Percentiles rank a stretch among this genome's conserved stretches.
Evolutionary conservation across 345 rosid genomes (phyloP).

Genomic region (Mercurialis annua): DNA sequence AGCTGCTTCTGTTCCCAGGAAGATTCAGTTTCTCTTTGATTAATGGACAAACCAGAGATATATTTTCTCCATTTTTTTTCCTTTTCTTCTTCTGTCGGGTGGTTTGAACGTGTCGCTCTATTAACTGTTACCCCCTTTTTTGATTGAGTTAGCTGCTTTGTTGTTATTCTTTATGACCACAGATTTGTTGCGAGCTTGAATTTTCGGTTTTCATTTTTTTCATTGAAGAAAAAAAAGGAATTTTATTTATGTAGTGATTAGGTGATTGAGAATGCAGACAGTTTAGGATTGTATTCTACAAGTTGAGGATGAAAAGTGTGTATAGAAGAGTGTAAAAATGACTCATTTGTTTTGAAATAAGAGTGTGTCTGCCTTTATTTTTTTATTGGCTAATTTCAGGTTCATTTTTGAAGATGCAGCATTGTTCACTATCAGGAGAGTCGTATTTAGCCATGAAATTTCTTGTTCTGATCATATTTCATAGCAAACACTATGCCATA

Average conservation of each 20-base stretch:
- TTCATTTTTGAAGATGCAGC: too few relatives aligned
- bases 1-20: constrained; percentile 86
- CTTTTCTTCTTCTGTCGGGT: constrained; percentile 13
- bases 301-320: constrained; percentile 48
- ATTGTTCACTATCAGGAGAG: too few relatives aligned
- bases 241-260: constrained; percentile 19
- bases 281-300: constrained; percentile 40
- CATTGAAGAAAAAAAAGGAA: constrained; percentile 25
- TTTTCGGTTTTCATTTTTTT: constrained; percentile 26
- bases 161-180: constrained; percentile 36
- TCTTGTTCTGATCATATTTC: too few relatives aligned
- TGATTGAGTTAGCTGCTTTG: constrained; percentile 40
- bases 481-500: too few relatives aligned
- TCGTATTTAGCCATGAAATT: too few relatives aligned
- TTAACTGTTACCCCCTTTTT: constrained; percentile 2
- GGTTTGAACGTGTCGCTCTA: constrained; percentile 34
- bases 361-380: too few relatives aligned
- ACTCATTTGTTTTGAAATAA: constrained; percentile 34
- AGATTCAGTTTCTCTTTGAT: constrained; percentile 33
- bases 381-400: too few relatives aligned
- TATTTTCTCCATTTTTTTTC: background rate
- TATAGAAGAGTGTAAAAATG: constrained; percentile 49
- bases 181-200: constrained; percentile 57
- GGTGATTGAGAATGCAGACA: constrained; percentile 38
- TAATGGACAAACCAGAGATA: constrained; percentile 20